These are phyloP conservation scores for Trametes punicea DNA, from an alignment of 768 basidiomycete genomes.

Conservation along the genomic window DNA sequence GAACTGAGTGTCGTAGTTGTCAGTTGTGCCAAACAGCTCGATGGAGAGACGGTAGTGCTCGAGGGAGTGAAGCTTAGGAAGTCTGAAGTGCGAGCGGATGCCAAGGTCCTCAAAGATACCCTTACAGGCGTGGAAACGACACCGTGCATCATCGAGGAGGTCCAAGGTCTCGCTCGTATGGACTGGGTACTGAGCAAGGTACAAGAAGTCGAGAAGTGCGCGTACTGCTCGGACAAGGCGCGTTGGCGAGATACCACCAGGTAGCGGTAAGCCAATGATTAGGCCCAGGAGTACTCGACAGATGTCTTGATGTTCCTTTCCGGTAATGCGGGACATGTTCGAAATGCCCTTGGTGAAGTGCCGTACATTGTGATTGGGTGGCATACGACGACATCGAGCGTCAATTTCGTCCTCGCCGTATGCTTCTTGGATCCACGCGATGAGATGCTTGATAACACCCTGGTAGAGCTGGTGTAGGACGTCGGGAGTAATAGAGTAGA, in stretches of 20 bases:
- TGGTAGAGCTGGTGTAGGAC: slow-evolving; percentile 25
- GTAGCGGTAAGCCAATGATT: slow-evolving; percentile 8
- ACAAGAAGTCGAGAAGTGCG: slow-evolving; percentile 18
- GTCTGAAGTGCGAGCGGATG: slow-evolving; percentile 6
- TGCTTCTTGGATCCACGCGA: background rate
- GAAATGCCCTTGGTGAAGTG: slow-evolving; percentile 35
- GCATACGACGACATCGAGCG: slow-evolving; percentile 22
- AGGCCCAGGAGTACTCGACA: slow-evolving; percentile 5
- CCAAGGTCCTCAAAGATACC: slow-evolving; percentile 33
- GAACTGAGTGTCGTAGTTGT: slow-evolving; percentile 16
- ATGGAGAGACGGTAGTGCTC: slow-evolving; percentile 12
- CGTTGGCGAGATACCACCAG: background rate
- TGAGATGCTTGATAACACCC: slow-evolving; percentile 28
- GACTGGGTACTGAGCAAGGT: slow-evolving; percentile 35
- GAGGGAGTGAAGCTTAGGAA: slow-evolving; percentile 17
- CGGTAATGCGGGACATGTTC: slow-evolving; percentile 29
- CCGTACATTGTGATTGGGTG: slow-evolving; percentile 33
- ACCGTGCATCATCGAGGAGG: slow-evolving; percentile 19
- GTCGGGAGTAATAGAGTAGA: slow-evolving; percentile 15
- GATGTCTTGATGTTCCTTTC: slow-evolving; percentile 35
- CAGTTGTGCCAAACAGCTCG: background rate
- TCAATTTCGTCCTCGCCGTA: slow-evolving; percentile 15
- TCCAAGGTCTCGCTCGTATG: slow-evolving; percentile 5
- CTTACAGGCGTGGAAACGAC: slow-evolving; percentile 35
- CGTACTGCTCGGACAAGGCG: slow-evolving; percentile 1